Base-by-base conservation (phyloP, 2,329 filamentous ascomycete species). In the Trichoderma sp. region DNA sequence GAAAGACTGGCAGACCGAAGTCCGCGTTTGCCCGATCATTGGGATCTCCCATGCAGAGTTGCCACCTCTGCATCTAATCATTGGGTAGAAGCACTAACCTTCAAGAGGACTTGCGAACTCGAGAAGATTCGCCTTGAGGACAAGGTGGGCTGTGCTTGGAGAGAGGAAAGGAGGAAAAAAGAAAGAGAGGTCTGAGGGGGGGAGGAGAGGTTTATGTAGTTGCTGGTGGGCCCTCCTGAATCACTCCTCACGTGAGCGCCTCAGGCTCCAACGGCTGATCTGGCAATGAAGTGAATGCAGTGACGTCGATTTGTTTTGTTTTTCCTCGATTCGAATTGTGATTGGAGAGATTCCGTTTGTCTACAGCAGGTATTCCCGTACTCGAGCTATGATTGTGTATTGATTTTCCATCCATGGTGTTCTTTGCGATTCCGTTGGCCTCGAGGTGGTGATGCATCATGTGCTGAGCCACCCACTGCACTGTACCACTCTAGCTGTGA, bases 141-240 rank as follows among this genome's bases (percentile, higher is more conserved):
- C 42, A 48, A 48, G 42, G 19, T 19, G 52, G 29, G 52, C 63
- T 7, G 61, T 48, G 63, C 63, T 35, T 53, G 42, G 12, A 22
- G 42, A 32, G 50, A 52, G 27, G 54, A 52, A 58, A 48, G 48
- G 29, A 63, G 37, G 48, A 61, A 69, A 69, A 60, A 67, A 54
- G 39, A 58, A 54, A 34, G 35, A 59, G 39, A 54, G 32, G 39
- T 35, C 19, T n/a, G 22, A 15, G 56, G 61, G 68, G 56, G 48
- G 42, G 39, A 61, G 69, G 61, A 57, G 60, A 68, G 56, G 60
- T 58, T 68, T 70, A 70, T 59, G 57, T 67, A 68, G 53, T n/a
- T 22, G n/a, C n/a, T 8, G 67, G 34, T 37, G 52, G 67, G 39
- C 12, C 37, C 32, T 53, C 59, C 65, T 25, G 19, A 53, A 64